Base-by-base conservation (phyloP, 352 stramenopile species). In the Phytopythium vexans region DNA sequence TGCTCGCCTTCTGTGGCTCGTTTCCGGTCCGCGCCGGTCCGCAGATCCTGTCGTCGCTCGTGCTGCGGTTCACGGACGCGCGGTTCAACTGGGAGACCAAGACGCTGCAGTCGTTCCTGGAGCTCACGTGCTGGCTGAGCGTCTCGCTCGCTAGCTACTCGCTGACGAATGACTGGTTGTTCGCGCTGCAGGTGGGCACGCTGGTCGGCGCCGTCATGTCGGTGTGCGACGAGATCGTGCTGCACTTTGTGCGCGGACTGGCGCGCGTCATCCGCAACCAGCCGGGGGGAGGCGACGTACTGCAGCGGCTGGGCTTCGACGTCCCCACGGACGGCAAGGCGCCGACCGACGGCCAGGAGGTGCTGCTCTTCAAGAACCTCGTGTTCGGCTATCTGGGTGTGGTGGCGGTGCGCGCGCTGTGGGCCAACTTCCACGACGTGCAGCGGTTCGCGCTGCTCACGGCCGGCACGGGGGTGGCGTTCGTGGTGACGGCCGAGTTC, bases 101-200 rank as follows among this genome's bases (percentile, higher is more conserved):
- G 66, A 93, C 82, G 41, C 61, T 93, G 56, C 82, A 89, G 62
- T 91, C 80, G 14, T 93, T 93, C 49, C 45, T 93, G n/a, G 82
- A 93, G 53, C 52, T 91, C 8, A 64, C 75, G 10, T 83, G 80
- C 60, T 93, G 80, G 80, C 60, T 41, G 21, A 90, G 78, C 62
- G 79, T 91, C 46, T 89, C 77, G 54, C 74, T 66, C 56, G 80
- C 71, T 5, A 68, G 78, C 32, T 86, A 80, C 48, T 86, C 70
- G 52, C 58, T 91, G 10, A 74, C 86, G 35, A 62, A 62, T 31
- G 78, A 93, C 58, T 60, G 64, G 39, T 56, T 90, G 6, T 64
- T 83, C 12, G 80, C 83, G 21, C 54, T 88, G 9, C 62, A 93
- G 55, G 70, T 91, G 38, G 80, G 78, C 37, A 88, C 77, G 15